Evolutionary conservation across 2,329 filamentous ascomycete species (phyloP).

Genomic region (Arthrobotrys sphaeroides): DNA sequence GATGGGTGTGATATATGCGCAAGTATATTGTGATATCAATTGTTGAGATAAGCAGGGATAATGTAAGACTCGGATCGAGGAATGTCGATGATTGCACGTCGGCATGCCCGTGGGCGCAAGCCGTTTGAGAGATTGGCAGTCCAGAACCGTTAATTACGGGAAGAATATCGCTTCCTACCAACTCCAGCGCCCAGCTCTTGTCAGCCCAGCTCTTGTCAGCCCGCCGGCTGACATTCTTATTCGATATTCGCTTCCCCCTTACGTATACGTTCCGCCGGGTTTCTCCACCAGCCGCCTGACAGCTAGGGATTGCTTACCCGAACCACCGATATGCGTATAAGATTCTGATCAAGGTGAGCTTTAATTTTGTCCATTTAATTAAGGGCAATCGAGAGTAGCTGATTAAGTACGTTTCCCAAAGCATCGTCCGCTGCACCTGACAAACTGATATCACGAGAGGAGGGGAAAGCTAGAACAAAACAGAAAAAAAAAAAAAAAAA

Average conservation of each 20-base stretch:
- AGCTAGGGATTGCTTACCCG: background rate
- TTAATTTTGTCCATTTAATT: background rate
- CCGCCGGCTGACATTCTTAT: background rate
- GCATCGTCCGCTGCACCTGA: too few relatives aligned
- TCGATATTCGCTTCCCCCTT: too few relatives aligned
- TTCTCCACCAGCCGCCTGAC: background rate
- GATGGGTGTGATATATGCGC: background rate
- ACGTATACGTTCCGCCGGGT: background rate
- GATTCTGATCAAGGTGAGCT: background rate
- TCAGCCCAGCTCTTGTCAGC: too few relatives aligned
- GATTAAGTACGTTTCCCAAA: too few relatives aligned
- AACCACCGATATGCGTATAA: background rate
- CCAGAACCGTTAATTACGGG: background rate
- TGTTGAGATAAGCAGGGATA: slow-evolving; percentile 19
- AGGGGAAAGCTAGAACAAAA: too few relatives aligned
- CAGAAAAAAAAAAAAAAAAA: too few relatives aligned
- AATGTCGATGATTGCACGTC: slow-evolving; percentile 24
- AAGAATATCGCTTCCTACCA: slow-evolving; percentile 5
- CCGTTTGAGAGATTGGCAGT: background rate
- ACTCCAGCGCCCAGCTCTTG: background rate
- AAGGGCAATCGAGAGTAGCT: too few relatives aligned
- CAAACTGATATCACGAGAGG: background rate
- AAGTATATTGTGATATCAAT: too few relatives aligned
- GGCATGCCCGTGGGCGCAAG: too few relatives aligned
- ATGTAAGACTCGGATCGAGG: background rate